Percentiles rank a stretch among this genome's conserved stretches.
phyloP scores from a whole-genome alignment of 805 yeast species.

The Saturnispora zaruensis region DNA sequence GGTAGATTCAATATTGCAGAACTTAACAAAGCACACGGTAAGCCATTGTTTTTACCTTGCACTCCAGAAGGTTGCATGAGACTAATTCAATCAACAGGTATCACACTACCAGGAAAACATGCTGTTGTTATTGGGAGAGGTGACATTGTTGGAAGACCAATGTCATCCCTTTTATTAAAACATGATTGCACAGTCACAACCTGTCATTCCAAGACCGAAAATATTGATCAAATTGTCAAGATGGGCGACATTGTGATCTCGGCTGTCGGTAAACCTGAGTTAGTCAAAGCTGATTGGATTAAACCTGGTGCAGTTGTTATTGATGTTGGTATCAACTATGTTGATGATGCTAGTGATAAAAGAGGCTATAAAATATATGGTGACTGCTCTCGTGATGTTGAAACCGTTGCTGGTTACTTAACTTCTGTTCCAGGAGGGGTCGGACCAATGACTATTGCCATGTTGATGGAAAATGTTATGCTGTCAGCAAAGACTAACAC shows the following conservation, averaged over 20 bases:
- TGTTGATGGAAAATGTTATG: slow-evolving; percentile 64
- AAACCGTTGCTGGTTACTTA: slow-evolving; percentile 47
- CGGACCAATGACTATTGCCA: slow-evolving; percentile 88
- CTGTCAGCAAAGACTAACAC: slow-evolving; percentile 40
- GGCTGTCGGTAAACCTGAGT: slow-evolving; percentile 66
- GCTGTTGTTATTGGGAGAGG: slow-evolving; percentile 85
- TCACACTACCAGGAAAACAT: slow-evolving; percentile 51
- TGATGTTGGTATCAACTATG: slow-evolving; percentile 78
- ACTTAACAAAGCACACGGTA: slow-evolving; percentile 62
- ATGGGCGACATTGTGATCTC: slow-evolving; percentile 71
- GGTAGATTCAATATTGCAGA: slow-evolving; percentile 74
- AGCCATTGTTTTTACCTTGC: slow-evolving; percentile 68
- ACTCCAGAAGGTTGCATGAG: slow-evolving; percentile 77
- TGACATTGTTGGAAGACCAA: slow-evolving; percentile 79
- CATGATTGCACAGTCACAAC: slow-evolving; percentile 70
- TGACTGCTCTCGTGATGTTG: slow-evolving; percentile 61
- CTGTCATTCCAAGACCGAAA: slow-evolving; percentile 59
- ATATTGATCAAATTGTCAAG: slow-evolving; percentile 38
- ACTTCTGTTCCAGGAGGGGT: slow-evolving; percentile 94
- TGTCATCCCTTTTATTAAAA: slow-evolving; percentile 59
- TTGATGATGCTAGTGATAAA: slow-evolving; percentile 56
- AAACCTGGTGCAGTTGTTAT: slow-evolving; percentile 60
- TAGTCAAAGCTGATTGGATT: slow-evolving; percentile 69
- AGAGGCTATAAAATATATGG: slow-evolving; percentile 69
- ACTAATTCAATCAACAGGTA: slow-evolving; percentile 48